Evolutionary conservation across 2,329 filamentous ascomycete species (phyloP), one percentile per base, ranked within the genome.

Genomic region (Alternaria panax): DNA sequence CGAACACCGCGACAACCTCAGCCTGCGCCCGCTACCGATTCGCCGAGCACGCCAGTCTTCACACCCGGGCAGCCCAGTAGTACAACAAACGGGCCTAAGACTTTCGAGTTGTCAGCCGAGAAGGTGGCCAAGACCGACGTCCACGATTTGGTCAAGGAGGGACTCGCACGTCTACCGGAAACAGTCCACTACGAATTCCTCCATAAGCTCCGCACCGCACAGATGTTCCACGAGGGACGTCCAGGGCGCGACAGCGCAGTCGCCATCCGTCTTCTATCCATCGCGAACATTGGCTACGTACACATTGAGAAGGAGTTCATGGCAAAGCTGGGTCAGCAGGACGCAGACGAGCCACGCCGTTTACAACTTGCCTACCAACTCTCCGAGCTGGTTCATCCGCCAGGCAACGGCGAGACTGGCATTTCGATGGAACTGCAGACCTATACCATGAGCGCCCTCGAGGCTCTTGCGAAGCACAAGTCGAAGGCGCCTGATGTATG

Each of bases 281-380:
- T 98, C 60, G 91, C 92, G 24, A 99, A 98, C 70, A 79, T 99
- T 63, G 92, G 93, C 2, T 97, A 96, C 75, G 92, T 98, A 54
- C 90, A 96, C 67, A 85, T 86, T 2, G 96, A 99, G 71, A 81
- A 85, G 4, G 87, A 88, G n/a, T 97, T 99, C 70, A 84, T 93
- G 43, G 90, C 94, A 63, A 94, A 92, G 76, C 87, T 97, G 41
- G 84, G 97, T 51, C 91, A 92, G 65, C 90, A 93, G 67, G 96
- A 99, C 73, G 87, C 88, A 36, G 94, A 98, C 71, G 92, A 97
- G 77, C 93, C 93, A 2, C 89, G 93, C 60, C 88, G 92, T 51
- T 90, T 93, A 63, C 95, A 99, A 77, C 84, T 99, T 24, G 90
- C 92, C 4, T 96, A 96, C 72, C 96, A 99, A 78, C 86, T 99